Evolutionary conservation across 2,329 filamentous ascomycete genomes (phyloP).

Genomic region (Xylariaceae sp.): DNA sequence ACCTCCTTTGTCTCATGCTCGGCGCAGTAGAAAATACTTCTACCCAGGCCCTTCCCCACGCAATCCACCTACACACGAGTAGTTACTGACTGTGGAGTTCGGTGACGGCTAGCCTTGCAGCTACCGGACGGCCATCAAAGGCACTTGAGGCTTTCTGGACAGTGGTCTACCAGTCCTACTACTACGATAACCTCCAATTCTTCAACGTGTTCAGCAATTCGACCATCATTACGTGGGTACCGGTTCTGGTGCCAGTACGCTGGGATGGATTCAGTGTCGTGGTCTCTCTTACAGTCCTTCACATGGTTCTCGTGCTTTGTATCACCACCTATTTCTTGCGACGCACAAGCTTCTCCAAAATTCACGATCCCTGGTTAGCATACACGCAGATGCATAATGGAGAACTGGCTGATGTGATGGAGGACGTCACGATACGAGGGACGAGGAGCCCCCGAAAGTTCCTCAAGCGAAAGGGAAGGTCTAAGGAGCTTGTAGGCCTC

Average conservation of each 20-base stretch:
- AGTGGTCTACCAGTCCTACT: conserved; percentile 5
- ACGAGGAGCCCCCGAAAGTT: neutral
- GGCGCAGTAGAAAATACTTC: too few relatives aligned
- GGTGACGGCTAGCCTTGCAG: conserved; percentile 1
- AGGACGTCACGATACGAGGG: neutral
- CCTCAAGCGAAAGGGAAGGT: neutral
- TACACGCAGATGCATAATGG: conserved; percentile 5
- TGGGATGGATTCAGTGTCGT: conserved; percentile 1
- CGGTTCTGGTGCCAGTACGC: conserved; percentile 1
- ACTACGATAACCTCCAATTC: conserved; percentile 6
- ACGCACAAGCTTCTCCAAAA: conserved; percentile 3
- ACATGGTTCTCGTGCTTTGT: conserved; percentile 2
- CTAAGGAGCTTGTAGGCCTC: neutral
- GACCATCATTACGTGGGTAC: conserved; percentile 1
- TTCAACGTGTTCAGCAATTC: conserved; percentile 5
- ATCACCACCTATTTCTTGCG: conserved; percentile 1
- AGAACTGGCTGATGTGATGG: conserved; percentile 2
- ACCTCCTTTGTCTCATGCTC: too few relatives aligned
- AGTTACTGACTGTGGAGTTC: too few relatives aligned
- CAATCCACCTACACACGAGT: too few relatives aligned
- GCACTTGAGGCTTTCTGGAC: conserved; percentile 7
- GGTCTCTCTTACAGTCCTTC: neutral
- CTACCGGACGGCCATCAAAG: neutral
- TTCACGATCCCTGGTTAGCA: conserved; percentile 5
- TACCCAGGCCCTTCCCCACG: too few relatives aligned